Conservation (phyloP, 768 basidiomycete genomes). For the Mycena vulgaris region DNA sequence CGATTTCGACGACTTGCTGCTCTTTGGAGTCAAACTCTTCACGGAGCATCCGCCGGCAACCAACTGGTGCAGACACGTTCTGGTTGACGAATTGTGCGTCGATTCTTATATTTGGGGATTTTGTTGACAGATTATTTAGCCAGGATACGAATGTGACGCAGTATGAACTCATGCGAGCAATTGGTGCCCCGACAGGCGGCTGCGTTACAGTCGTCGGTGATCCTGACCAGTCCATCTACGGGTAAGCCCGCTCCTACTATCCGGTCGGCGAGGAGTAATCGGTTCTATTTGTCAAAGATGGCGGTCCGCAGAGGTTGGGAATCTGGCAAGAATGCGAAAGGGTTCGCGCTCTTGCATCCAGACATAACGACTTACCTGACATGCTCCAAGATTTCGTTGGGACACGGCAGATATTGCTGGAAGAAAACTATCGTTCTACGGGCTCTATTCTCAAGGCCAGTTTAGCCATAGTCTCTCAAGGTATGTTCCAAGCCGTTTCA, state of each 20-base stretch:
- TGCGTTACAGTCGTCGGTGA: slow-evolving; percentile 90
- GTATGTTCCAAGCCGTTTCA: slow-evolving; percentile 52
- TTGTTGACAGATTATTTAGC: slow-evolving; percentile 48
- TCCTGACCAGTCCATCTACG: slow-evolving; percentile 85
- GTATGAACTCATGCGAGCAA: slow-evolving; percentile 82
- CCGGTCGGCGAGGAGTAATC: background rate
- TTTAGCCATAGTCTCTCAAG: slow-evolving; percentile 87
- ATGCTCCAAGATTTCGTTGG: slow-evolving; percentile 70
- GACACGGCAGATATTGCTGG: slow-evolving; percentile 80
- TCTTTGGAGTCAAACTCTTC: slow-evolving; percentile 81
- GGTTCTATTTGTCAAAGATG: slow-evolving; percentile 56
- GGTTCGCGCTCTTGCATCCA: slow-evolving; percentile 53
- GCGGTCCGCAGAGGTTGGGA: slow-evolving; percentile 85
- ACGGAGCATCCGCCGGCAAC: slow-evolving; percentile 61
- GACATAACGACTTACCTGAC: slow-evolving; percentile 1
- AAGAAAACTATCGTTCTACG: slow-evolving; percentile 92
- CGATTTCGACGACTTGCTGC: slow-evolving; percentile 90
- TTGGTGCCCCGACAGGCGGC: slow-evolving; percentile 62
- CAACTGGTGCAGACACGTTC: slow-evolving; percentile 75
- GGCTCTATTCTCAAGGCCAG: slow-evolving; percentile 80
- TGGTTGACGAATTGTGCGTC: slow-evolving; percentile 88
- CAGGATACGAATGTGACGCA: slow-evolving; percentile 89
- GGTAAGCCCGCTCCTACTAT: slow-evolving; percentile 9
- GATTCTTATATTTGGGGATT: slow-evolving; percentile 1
- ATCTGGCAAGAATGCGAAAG: slow-evolving; percentile 79